phyloP scores from a whole-genome alignment of 2,329 filamentous ascomycete species.

The Diaporthe australafricana region DNA sequence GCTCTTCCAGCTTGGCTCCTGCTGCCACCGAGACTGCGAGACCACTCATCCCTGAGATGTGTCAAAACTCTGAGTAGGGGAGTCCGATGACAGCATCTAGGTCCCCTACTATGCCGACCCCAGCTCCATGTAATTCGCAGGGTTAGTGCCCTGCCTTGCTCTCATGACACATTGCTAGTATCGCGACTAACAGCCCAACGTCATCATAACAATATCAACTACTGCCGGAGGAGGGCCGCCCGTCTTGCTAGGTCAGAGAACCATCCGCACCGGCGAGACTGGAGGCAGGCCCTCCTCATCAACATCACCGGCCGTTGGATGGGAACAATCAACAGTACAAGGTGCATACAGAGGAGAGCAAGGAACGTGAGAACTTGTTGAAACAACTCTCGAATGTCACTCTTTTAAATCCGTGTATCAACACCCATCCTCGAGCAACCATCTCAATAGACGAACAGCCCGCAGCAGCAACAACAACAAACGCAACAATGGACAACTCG shows the following conservation, averaged over 20 bases:
- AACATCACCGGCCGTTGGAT: neutral
- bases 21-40: neutral
- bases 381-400: neutral
- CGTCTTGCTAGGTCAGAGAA: neutral
- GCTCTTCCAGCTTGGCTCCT: neutral
- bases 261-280: neutral
- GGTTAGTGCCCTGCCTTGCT: constrained; percentile 22
- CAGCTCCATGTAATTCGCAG: constrained; percentile 1
- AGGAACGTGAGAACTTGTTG: neutral
- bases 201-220: constrained; percentile 24
- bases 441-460: neutral
- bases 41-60: constrained; percentile 9
- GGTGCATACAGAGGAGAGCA: neutral
- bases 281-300: neutral
- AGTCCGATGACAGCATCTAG: neutral
- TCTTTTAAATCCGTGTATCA: neutral
- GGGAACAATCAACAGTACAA: neutral
- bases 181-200: constrained; percentile 27
- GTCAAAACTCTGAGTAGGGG: neutral
- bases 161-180: constrained; percentile 22
- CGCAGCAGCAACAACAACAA: neutral
- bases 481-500: constrained; percentile 5
- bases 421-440: neutral
- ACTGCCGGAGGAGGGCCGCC: constrained; percentile 8
- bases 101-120: constrained; percentile 6